A percentile compares a stretch with the other conserved stretches of the same genome.
Evolutionary conservation across 2,329 filamentous ascomycete genomes (phyloP).

Genomic region (Ascosphaera aggregata): DNA sequence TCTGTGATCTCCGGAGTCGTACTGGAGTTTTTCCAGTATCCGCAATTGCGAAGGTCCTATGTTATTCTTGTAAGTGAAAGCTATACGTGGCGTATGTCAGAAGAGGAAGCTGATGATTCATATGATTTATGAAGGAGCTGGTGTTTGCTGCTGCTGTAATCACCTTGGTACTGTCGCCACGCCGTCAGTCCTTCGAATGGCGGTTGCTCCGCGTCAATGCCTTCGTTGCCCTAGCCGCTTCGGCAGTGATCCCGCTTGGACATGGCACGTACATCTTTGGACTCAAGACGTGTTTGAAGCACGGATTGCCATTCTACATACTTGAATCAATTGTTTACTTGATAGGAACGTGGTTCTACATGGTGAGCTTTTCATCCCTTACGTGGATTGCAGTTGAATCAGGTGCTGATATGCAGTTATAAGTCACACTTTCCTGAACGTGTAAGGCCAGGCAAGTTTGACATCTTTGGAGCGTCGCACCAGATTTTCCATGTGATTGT

Average conservation of each 20-base stretch:
- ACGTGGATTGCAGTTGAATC: constrained; percentile 3
- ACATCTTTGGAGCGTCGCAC: constrained; percentile 23
- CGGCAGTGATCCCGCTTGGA: constrained; percentile 8
- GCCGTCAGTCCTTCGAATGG: constrained; percentile 9
- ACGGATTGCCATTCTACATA: constrained; percentile 10
- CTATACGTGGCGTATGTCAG: constrained; percentile 8
- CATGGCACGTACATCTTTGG: constrained; percentile 9
- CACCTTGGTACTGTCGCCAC: constrained; percentile 12
- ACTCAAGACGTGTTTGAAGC: constrained; percentile 7
- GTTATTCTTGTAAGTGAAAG: constrained; percentile 11
- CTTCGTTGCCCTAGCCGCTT: constrained; percentile 8
- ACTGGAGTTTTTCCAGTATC: constrained; percentile 12
- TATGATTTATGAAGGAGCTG: constrained; percentile 11
- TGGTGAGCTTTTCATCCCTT: constrained; percentile 6
- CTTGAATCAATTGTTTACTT: constrained; percentile 8
- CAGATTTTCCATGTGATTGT: constrained; percentile 25
- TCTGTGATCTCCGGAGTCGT: constrained; percentile 13
- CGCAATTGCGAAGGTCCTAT: constrained; percentile 8
- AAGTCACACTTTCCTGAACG: constrained; percentile 23
- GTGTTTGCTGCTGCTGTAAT: constrained; percentile 10
- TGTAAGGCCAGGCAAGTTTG: constrained; percentile 20
- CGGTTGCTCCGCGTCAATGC: constrained; percentile 7
- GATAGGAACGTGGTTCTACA: constrained; percentile 8
- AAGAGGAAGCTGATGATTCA: constrained; percentile 14
- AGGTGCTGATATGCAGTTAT: neutral